These are phyloP conservation scores for Saprolegnia parasitica DNA, from an alignment of 352 stramenopile species.

Conservation along the genomic window DNA sequence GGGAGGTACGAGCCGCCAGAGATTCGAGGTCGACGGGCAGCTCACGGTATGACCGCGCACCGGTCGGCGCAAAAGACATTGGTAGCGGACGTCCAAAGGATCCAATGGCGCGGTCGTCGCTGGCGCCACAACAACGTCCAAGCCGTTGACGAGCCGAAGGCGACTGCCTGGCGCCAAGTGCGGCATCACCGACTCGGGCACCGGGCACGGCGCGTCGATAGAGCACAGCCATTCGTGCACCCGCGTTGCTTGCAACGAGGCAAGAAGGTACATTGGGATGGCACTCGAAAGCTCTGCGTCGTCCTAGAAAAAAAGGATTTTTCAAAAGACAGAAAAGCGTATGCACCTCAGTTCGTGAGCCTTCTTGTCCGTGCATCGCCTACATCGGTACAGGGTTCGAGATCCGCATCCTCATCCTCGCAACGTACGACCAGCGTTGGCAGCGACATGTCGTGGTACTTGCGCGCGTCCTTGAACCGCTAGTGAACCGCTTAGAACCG, in stretches of 20 bases:
- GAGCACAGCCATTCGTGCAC: not conserved
- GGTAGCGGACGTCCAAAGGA: not conserved
- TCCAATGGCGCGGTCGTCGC: too few species aligned
- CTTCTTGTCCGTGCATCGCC: too few species aligned
- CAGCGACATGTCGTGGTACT: slow-evolving; percentile 11
- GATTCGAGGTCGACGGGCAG: slow-evolving; percentile 2
- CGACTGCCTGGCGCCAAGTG: not conserved
- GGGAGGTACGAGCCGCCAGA: slow-evolving; percentile 10
- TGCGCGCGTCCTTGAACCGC: not conserved
- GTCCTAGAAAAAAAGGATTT: too few species aligned
- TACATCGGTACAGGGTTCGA: not conserved
- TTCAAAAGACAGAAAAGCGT: too few species aligned
- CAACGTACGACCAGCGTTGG: not conserved
- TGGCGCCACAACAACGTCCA: not conserved
- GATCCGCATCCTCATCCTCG: too few species aligned
- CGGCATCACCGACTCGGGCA: not conserved
- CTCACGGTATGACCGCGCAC: not conserved
- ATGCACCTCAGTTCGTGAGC: too few species aligned
- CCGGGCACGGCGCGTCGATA: not conserved
- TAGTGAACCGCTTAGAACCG: not conserved
- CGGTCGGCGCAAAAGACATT: not conserved
- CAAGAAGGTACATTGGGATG: not conserved
- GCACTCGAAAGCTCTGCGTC: not conserved
- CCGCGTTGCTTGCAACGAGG: not conserved
- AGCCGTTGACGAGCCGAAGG: not conserved